phyloP scores from a whole-genome alignment of 1,284 basidiomycete genomes.

The Sporisorium iseilematis-ciliati region DNA sequence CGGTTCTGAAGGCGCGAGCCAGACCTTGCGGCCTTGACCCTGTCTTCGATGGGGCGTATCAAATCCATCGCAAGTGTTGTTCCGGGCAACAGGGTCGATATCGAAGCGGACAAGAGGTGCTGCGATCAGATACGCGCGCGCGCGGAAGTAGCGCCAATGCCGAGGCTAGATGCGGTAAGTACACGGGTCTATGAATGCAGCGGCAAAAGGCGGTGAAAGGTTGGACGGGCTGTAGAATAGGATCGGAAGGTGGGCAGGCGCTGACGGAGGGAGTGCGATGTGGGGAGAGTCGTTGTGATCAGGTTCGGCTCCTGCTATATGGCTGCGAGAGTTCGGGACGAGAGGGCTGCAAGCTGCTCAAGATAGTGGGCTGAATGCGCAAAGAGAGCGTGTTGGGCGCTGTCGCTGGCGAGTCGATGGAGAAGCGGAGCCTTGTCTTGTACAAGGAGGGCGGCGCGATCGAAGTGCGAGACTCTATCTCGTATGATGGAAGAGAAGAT shows the following conservation, averaged over 20 bases:
- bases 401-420: background rate
- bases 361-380: background rate
- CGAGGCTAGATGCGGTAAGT: background rate
- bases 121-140: background rate
- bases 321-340: background rate
- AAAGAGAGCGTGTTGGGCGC: background rate
- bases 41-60: constrained; percentile 32
- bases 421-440: no score
- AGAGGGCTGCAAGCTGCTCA: background rate
- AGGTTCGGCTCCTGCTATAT: background rate
- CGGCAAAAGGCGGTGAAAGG: background rate
- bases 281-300: background rate
- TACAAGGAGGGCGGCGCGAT: background rate
- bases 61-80: constrained; percentile 21
- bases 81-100: background rate
- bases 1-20: constrained; percentile 52
- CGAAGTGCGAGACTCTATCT: background rate
- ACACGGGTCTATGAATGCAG: background rate
- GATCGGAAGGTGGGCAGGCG: background rate
- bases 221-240: background rate
- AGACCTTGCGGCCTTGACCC: constrained; percentile 37
- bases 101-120: background rate
- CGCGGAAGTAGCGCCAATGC: background rate
- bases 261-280: background rate
- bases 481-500: background rate